Evolutionary conservation across 495 filamentous ascomycete species (phyloP).

Genomic region (Aspergillus nidulans): DNA sequence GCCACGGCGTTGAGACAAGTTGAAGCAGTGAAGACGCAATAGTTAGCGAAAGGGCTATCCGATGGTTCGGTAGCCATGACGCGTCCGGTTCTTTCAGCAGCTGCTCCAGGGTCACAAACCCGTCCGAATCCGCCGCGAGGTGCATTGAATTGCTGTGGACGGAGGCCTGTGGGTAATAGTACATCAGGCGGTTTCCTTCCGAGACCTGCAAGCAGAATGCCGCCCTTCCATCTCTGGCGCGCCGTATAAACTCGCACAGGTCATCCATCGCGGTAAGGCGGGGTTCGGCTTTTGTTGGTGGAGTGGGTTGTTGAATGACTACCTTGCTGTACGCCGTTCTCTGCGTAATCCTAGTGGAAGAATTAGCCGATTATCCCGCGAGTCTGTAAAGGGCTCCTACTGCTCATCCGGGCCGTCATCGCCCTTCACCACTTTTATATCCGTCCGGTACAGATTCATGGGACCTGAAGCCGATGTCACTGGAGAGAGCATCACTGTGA

Average conservation of each 20-base stretch:
- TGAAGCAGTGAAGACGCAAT: conserved; percentile 9
- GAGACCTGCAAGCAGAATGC: neutral
- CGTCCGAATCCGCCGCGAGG: no score
- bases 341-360: neutral
- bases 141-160: neutral
- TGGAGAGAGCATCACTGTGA: neutral
- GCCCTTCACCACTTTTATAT: neutral
- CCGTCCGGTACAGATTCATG: neutral
- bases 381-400: neutral
- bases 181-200: neutral
- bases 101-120: neutral
- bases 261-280: neutral
- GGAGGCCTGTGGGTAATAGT: neutral
- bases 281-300: no score
- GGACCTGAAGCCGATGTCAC: neutral
- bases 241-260: neutral
- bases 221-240: neutral
- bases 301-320: neutral
- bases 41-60: neutral
- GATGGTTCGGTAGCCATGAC: neutral
- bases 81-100: neutral
- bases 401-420: neutral
- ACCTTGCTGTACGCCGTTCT: neutral
- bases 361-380: neutral
- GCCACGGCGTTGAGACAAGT: conserved; percentile 1